Evolutionary conservation across 1,284 basidiomycete species (phyloP), one percentile per base, ranked within the genome.

Genomic region (Sanghuangporus sanghuang): DNA sequence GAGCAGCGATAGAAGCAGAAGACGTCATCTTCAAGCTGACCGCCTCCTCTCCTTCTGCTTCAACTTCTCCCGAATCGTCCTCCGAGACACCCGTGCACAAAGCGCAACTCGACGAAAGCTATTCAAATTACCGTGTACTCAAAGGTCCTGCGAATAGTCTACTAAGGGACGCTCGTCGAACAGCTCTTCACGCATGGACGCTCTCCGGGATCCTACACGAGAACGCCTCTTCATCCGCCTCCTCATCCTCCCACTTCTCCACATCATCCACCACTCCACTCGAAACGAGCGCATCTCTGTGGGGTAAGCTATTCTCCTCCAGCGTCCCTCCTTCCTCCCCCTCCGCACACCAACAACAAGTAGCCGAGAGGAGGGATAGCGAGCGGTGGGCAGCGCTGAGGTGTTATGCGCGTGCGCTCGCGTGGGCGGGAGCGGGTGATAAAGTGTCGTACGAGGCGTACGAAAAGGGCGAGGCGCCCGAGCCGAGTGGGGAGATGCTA

Each of bases 101-200:
- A 38, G 36, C 39, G n/a, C 21, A 42, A 42, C 39, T 57, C 23
- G 44, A 57, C 18, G 4, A 48, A 9, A 48, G 23, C 40, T 44
- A 57, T 38, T 38, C 56, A 11, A 21, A 32, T 11, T 86, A 82
- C 69, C 68, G 71, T 2, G 75, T 77, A 62, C 84, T 82, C 9
- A 73, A 69, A 44, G 75, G 78, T 61, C 82, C 85, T 0, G 87
- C 90, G n/a, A 73, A 69, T 49, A 78, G 77, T 52, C 74, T 92
- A 5, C 77, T 92, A 49, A 83, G 86, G 23, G 89, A 92, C 70
- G 82, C 90, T 14, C 80, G 86, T 16, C 78, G 88, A 42, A 85
- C 86, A 16, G 86, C 88, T 12, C 84, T 84, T 0, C 85, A 87
- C 73, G 85, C 85, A 7, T 92, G 92, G 82, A 80, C 79, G 63